These are phyloP conservation scores for Pochonia chlamydosporia DNA, from an alignment of 2,329 filamentous ascomycete genomes.

Conservation along the genomic window DNA sequence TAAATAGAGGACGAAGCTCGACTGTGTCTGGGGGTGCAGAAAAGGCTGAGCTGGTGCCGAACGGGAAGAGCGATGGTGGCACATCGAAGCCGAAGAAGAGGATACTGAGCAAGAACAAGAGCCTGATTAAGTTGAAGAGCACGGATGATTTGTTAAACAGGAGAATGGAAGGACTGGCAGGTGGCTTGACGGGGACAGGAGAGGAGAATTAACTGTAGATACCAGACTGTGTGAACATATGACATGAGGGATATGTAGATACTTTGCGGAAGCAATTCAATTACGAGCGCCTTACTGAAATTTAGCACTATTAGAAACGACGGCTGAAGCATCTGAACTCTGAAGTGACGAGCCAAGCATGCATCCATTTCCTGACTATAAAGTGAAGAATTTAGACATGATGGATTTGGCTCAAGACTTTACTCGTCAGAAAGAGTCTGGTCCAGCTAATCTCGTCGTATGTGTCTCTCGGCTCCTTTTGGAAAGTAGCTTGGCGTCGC, in stretches of 20 bases:
- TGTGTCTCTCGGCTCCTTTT: too few relatives aligned
- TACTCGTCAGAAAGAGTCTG: too few relatives aligned
- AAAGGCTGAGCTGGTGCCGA: constrained; percentile 13
- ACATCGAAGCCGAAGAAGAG: constrained; percentile 18
- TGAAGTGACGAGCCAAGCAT: too few relatives aligned
- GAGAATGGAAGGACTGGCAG: constrained; percentile 53
- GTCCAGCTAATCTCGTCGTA: too few relatives aligned
- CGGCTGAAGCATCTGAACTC: too few relatives aligned
- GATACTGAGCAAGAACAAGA: constrained; percentile 36
- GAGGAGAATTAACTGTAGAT: constrained; percentile 30
- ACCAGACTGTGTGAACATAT: neutral
- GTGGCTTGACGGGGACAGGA: constrained; percentile 43
- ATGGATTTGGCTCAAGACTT: too few relatives aligned
- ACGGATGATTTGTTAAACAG: constrained; percentile 51
- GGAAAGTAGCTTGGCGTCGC: too few relatives aligned
- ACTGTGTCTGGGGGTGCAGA: constrained; percentile 21
- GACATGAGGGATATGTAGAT: neutral
- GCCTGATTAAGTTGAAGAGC: constrained; percentile 48
- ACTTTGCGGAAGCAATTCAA: neutral
- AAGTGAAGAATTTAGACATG: too few relatives aligned
- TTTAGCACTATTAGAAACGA: too few relatives aligned
- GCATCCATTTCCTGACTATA: too few relatives aligned
- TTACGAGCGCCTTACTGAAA: too few relatives aligned
- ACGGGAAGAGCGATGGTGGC: constrained; percentile 5
- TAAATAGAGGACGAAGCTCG: constrained; percentile 28